Percentiles rank a stretch among this genome's conserved stretches.
Evolutionary conservation across 176 grass and related monocot genomes (phyloP).

Genomic region (Saccharum officinarum): DNA sequence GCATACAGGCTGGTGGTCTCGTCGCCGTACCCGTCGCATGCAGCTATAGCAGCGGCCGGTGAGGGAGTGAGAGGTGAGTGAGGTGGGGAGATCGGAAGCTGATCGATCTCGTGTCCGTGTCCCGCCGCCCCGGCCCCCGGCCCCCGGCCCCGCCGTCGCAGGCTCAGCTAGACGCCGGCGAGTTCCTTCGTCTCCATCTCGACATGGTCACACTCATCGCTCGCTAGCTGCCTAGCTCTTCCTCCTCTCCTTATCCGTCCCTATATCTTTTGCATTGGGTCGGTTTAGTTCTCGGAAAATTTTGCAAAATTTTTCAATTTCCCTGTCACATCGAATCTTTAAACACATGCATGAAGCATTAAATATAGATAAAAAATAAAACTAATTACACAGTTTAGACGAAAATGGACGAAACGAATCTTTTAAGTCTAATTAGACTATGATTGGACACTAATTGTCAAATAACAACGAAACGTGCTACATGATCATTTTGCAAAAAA

Average conservation of each 20-base stretch:
- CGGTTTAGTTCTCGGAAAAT: too few species aligned
- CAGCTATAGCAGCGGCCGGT: not conserved
- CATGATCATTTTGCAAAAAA: too few species aligned
- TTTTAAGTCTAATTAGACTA: too few species aligned
- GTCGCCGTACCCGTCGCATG: not conserved
- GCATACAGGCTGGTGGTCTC: not conserved
- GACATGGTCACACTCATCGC: not conserved
- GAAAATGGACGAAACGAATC: too few species aligned
- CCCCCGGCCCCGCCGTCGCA: slow-evolving; percentile 20
- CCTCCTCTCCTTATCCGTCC: not conserved
- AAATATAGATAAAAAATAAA: too few species aligned
- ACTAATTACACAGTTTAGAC: too few species aligned
- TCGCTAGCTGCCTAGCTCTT: not conserved
- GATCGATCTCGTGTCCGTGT: not conserved
- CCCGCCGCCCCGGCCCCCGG: slow-evolving; percentile 64
- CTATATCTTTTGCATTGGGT: not conserved
- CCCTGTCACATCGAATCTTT: too few species aligned
- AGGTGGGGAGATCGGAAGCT: not conserved
- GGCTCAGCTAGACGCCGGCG: not conserved
- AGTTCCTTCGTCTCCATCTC: not conserved
- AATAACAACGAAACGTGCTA: too few species aligned
- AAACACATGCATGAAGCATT: too few species aligned
- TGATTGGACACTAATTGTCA: too few species aligned
- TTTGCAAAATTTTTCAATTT: too few species aligned
- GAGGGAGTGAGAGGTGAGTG: not conserved